phyloP scores from a whole-genome alignment of 2,329 filamentous ascomycete genomes.

The Exserohilum rostratum region DNA sequence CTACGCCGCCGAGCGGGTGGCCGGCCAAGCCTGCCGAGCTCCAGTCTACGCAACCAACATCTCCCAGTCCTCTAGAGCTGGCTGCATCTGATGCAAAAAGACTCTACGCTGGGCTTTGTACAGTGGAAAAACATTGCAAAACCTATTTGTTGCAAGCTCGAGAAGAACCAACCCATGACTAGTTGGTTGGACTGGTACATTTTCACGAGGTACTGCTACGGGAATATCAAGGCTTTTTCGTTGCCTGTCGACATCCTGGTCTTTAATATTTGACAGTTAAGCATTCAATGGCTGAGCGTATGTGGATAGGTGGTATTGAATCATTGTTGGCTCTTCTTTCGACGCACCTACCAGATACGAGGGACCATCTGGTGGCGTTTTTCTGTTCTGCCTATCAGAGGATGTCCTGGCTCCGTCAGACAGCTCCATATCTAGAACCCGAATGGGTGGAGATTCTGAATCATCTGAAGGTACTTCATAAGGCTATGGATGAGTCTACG shows the following conservation, averaged over 20 bases:
- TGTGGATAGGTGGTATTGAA: not conserved
- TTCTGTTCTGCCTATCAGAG: not conserved
- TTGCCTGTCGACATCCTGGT: not conserved
- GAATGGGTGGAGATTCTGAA: not conserved
- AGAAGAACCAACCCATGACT: not conserved
- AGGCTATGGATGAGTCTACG: not conserved
- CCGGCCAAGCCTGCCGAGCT: not conserved
- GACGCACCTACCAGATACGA: not conserved
- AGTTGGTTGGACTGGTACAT: too few relatives aligned
- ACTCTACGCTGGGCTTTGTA: not conserved
- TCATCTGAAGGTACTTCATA: not conserved
- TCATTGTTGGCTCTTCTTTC: not conserved
- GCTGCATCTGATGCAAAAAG: not conserved
- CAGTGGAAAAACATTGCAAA: not conserved
- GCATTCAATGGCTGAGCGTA: not conserved
- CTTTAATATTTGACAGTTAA: not conserved
- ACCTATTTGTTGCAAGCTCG: not conserved
- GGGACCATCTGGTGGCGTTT: not conserved
- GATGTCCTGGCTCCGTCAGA: not conserved
- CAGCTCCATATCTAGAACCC: not conserved
- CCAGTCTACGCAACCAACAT: not conserved
- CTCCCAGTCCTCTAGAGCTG: not conserved
- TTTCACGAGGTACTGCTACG: not conserved
- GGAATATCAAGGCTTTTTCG: not conserved
- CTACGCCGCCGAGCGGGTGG: not conserved